These are phyloP conservation scores for Amanita pseudoporphyria DNA, from an alignment of 768 basidiomycete species.

Conservation along the genomic window DNA sequence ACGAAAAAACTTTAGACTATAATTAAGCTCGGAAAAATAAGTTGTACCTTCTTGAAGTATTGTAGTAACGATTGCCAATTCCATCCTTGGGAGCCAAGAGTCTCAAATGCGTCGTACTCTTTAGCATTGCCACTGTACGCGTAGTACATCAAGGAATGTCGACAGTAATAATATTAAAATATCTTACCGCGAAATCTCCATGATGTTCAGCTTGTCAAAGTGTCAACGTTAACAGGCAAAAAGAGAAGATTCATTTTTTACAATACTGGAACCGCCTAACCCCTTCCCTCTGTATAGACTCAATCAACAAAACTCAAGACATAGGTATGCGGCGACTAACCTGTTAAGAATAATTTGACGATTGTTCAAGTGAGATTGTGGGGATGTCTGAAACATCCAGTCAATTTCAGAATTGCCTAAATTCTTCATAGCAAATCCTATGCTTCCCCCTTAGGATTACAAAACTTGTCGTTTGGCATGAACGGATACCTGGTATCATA, in stretches of 20 bases:
- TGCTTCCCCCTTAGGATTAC: not conserved
- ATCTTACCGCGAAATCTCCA: conserved; percentile 4
- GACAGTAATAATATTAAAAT: not conserved
- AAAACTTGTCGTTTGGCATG: not conserved
- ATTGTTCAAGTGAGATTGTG: conserved; percentile 2
- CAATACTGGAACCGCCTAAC: conserved; percentile 8
- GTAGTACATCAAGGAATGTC: not conserved
- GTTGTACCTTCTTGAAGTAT: conserved; percentile 11
- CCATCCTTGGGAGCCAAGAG: conserved; percentile 12
- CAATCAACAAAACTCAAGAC: not conserved
- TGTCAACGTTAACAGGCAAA: not conserved
- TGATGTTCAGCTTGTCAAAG: conserved; percentile 3
- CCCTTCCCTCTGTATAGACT: conserved; percentile 5
- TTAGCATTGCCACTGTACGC: not conserved
- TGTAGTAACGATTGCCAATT: conserved; percentile 11
- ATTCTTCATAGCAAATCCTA: conserved; percentile 6
- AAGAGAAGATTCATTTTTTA: not conserved
- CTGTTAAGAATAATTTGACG: not conserved
- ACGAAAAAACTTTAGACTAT: not conserved
- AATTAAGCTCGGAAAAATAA: not conserved
- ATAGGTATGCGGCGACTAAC: not conserved
- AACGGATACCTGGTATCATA: conserved; percentile 1
- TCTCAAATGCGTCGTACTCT: conserved; percentile 6
- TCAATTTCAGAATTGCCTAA: conserved; percentile 3
- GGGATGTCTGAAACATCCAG: conserved; percentile 2